Percentiles rank a stretch among this genome's conserved stretches.
phyloP scores from a whole-genome alignment of 805 yeast species.

The Sungouiella thailandica region DNA sequence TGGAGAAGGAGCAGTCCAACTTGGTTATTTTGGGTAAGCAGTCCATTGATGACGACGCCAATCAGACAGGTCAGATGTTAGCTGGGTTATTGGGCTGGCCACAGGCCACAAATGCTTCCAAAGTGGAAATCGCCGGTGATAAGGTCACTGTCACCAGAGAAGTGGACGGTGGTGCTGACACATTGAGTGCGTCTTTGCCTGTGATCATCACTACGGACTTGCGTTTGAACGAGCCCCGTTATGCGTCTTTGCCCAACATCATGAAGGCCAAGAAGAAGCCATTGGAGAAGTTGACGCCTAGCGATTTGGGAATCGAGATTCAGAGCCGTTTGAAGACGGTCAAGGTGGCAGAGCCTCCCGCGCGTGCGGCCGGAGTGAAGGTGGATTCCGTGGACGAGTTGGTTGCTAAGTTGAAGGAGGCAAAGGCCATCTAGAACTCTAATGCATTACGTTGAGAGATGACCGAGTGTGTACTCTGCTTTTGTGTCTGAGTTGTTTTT shows the following conservation, averaged over 20 bases:
- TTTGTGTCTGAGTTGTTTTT: no score
- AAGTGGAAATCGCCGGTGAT: constrained; percentile 59
- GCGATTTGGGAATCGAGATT: constrained; percentile 68
- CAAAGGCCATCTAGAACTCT: constrained; percentile 50
- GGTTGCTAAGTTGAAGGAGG: constrained; percentile 69
- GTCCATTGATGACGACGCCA: constrained; percentile 92
- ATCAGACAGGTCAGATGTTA: constrained; percentile 94
- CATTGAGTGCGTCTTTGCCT: constrained; percentile 73
- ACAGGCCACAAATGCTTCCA: constrained; percentile 92
- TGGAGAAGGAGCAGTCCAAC: constrained; percentile 66
- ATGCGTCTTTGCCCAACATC: constrained; percentile 91
- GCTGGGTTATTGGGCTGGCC: constrained; percentile 95
- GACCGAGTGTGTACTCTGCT: no score
- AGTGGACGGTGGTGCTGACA: constrained; percentile 92
- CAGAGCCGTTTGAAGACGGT: constrained; percentile 61
- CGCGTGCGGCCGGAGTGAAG: constrained; percentile 75
- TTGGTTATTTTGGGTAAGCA: constrained; percentile 91
- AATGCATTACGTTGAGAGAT: no score
- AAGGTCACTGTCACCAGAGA: constrained; percentile 78
- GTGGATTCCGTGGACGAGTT: constrained; percentile 81
- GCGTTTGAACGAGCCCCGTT: constrained; percentile 91
- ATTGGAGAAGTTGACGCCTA: constrained; percentile 54
- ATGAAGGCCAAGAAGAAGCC: constrained; percentile 99
- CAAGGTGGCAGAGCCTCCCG: constrained; percentile 80
- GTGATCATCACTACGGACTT: constrained; percentile 87